These are phyloP conservation scores for Shiraia bambusicola DNA, from an alignment of 2,329 filamentous ascomycete genomes.

Conservation along the genomic window DNA sequence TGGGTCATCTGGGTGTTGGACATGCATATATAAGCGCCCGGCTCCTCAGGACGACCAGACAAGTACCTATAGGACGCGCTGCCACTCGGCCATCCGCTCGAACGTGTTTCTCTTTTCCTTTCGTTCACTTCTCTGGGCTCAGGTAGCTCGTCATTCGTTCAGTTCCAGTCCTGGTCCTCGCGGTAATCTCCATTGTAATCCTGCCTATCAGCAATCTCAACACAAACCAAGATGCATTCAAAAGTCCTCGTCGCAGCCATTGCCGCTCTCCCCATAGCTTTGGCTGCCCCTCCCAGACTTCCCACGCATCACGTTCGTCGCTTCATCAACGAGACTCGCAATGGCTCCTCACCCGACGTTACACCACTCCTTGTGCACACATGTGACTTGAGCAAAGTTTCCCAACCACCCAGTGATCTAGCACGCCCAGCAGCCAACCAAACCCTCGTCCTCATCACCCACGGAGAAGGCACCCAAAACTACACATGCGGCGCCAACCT, in stretches of 20 bases:
- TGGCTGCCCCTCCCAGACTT: slow-evolving; percentile 23
- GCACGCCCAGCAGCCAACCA: slow-evolving; percentile 26
- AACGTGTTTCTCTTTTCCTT: slow-evolving; percentile 12
- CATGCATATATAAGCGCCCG: slow-evolving; percentile 1
- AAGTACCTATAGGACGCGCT: slow-evolving; percentile 13
- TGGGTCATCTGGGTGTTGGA: not conserved
- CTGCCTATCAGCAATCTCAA: not conserved
- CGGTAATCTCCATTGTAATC: slow-evolving; percentile 3
- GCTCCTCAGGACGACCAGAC: not conserved
- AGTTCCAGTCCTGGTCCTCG: not conserved
- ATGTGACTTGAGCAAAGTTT: slow-evolving; percentile 27
- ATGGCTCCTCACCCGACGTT: slow-evolving; percentile 9
- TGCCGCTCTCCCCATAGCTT: slow-evolving; percentile 25
- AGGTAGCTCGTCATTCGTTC: slow-evolving; percentile 31
- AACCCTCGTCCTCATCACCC: slow-evolving; percentile 47
- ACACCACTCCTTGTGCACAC: slow-evolving; percentile 2
- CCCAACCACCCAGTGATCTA: slow-evolving; percentile 32
- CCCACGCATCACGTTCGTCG: slow-evolving; percentile 9
- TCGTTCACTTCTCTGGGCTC: slow-evolving; percentile 31
- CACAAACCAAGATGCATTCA: slow-evolving; percentile 25
- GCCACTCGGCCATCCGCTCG: slow-evolving; percentile 6
- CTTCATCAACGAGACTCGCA: slow-evolving; percentile 14
- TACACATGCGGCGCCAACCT: slow-evolving; percentile 47
- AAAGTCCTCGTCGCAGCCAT: slow-evolving; percentile 21
- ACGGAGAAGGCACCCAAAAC: slow-evolving; percentile 55